Evolutionary conservation across 2,329 filamentous ascomycete genomes (phyloP).

Genomic region (Aureobasidium sp.): DNA sequence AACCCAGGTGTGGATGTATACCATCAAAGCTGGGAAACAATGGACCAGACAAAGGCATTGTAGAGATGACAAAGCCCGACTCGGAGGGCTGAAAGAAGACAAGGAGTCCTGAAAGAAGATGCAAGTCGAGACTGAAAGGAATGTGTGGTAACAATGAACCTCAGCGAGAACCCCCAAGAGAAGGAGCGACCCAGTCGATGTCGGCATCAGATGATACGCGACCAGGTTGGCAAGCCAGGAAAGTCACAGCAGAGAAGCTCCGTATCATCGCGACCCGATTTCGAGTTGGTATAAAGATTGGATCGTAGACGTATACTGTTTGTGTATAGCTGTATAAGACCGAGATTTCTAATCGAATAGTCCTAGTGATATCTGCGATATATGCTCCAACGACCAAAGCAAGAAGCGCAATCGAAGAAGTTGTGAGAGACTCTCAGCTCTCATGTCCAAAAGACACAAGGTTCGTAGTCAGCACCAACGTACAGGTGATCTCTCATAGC

Average conservation of each 20-base stretch:
- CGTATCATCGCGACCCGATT: too few relatives aligned
- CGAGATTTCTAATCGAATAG: neutral
- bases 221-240: neutral
- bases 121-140: too few relatives aligned
- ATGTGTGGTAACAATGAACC: too few relatives aligned
- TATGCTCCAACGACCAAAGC: neutral
- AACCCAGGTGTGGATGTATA: neutral
- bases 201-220: neutral
- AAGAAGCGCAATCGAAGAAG: neutral
- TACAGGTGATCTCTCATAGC: constrained; percentile 5
- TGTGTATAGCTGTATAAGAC: neutral
- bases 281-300: neutral
- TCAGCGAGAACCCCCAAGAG: neutral
- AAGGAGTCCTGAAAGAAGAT: too few relatives aligned
- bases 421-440: constrained; percentile 6
- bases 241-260: neutral
- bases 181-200: neutral
- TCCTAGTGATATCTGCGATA: neutral
- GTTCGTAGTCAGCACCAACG: constrained; percentile 8
- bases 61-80: neutral
- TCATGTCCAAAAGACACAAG: neutral
- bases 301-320: neutral
- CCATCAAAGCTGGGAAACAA: neutral
- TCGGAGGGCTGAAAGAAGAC: too few relatives aligned
- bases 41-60: neutral